These are phyloP conservation scores for Aspergillus wentii DNA, from an alignment of 495 filamentous ascomycete genomes.

Conservation along the genomic window DNA sequence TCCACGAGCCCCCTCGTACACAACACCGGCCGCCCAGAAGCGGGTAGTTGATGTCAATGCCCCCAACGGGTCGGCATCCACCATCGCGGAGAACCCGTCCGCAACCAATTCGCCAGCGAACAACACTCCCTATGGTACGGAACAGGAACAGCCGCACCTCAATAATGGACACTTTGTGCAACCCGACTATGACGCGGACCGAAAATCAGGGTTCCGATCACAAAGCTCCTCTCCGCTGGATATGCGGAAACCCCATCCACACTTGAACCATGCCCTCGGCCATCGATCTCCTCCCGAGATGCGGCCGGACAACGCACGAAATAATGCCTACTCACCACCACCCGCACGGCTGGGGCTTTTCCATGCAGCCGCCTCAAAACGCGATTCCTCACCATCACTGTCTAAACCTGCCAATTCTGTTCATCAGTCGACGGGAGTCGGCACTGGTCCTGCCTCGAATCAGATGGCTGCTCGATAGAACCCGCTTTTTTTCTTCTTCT, in stretches of 20 bases:
- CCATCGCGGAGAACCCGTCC: slow-evolving; percentile 50
- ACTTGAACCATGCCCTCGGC: slow-evolving; percentile 21
- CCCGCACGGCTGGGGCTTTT: slow-evolving; percentile 34
- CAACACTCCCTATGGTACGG: slow-evolving; percentile 40
- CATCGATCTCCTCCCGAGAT: slow-evolving; percentile 19
- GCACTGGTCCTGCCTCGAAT: slow-evolving; percentile 27
- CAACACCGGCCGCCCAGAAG: slow-evolving; percentile 50
- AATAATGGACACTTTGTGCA: slow-evolving; percentile 22
- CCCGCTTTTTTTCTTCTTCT: background rate
- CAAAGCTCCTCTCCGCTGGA: slow-evolving; percentile 41
- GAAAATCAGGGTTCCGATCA: slow-evolving; percentile 37
- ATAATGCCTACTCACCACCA: slow-evolving; percentile 34
- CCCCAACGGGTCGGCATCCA: slow-evolving; percentile 52
- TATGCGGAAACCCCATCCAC: slow-evolving; percentile 38
- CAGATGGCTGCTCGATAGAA: slow-evolving; percentile 32
- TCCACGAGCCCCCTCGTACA: slow-evolving; percentile 31
- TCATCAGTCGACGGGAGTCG: slow-evolving; percentile 29
- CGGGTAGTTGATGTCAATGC: slow-evolving; percentile 47
- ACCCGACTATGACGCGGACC: slow-evolving; percentile 34
- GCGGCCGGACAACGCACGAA: slow-evolving; percentile 16
- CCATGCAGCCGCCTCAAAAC: slow-evolving; percentile 23
- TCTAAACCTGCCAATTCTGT: slow-evolving; percentile 31
- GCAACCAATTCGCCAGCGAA: slow-evolving; percentile 43
- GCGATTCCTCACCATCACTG: slow-evolving; percentile 28
- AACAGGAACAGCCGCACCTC: slow-evolving; percentile 30